phyloP scores from a whole-genome alignment of 257 asterid genomes.

The Solanum ossicruentum region DNA sequence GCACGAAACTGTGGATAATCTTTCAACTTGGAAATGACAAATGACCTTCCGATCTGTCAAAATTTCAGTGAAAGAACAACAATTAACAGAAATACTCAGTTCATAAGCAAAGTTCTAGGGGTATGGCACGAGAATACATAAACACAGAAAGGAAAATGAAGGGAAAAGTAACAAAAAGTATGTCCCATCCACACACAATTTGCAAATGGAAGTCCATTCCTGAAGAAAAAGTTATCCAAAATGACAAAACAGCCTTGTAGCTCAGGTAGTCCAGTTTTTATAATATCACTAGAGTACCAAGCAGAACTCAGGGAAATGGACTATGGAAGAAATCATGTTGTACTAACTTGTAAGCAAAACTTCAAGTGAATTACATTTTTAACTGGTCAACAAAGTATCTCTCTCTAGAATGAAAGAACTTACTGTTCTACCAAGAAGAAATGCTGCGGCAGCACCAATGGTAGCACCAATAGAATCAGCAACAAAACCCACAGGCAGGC shows the following conservation, averaged over 20 bases:
- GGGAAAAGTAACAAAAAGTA: neutral
- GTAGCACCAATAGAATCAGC: constrained; percentile 98
- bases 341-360: neutral
- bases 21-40: constrained; percentile 77
- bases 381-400: neutral
- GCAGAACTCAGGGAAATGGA: neutral
- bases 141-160: neutral
- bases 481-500: constrained; percentile 88
- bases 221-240: neutral
- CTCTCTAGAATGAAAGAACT: constrained; percentile 6
- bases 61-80: neutral
- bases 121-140: neutral
- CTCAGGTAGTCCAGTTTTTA: neutral
- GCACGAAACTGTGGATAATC: constrained; percentile 91
- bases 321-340: neutral
- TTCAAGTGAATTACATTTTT: neutral
- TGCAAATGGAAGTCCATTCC: neutral
- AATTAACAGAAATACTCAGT: neutral
- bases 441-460: constrained; percentile 89
- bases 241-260: neutral
- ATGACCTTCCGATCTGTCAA: constrained; percentile 81
- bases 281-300: neutral
- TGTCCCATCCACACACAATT: neutral
- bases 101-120: neutral
- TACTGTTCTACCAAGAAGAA: constrained; percentile 95